phyloP scores from a whole-genome alignment of 208 protist species.

The Trypanosoma caninum region DNA sequence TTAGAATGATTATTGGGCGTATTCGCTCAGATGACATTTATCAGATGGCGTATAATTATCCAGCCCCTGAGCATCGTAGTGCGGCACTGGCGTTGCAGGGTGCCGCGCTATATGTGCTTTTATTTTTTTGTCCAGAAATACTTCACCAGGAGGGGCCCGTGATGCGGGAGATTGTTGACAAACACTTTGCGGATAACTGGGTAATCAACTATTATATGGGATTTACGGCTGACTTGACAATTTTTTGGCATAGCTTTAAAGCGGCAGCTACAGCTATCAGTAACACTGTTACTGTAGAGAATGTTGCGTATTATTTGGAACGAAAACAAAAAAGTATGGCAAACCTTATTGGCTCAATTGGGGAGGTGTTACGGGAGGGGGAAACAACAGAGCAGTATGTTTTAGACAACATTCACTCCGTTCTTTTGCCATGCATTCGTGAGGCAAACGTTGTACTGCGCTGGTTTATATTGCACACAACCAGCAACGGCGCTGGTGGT shows the following conservation, averaged over 20 bases:
- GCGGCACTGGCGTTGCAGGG: constrained; percentile 93
- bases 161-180: constrained; percentile 98
- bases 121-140: constrained; percentile 96
- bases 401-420: constrained; percentile 86
- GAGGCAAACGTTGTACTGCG: constrained; percentile 94
- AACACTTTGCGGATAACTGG: constrained; percentile 98
- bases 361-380: constrained; percentile 76
- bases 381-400: constrained; percentile 93
- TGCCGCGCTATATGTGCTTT: constrained; percentile 95
- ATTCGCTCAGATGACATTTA: constrained; percentile 97
- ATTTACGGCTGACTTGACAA: constrained; percentile 91
- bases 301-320: constrained; percentile 68
- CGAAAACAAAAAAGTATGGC: constrained; percentile 42
- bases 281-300: constrained; percentile 81
- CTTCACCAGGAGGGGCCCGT: constrained; percentile 83
- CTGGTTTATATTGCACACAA: constrained; percentile 94
- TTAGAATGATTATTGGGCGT: constrained; percentile 91
- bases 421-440: constrained; percentile 87
- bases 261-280: constrained; percentile 90
- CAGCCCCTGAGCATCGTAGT: constrained; percentile 93
- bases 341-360: constrained; percentile 34
- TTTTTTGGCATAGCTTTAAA: constrained; percentile 92
- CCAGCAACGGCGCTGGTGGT: constrained; percentile 17
- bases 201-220: constrained; percentile 98
- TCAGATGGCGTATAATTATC: constrained; percentile 88